These are phyloP conservation scores for Trametes punicea DNA, from an alignment of 768 basidiomycete species.

Conservation along the genomic window DNA sequence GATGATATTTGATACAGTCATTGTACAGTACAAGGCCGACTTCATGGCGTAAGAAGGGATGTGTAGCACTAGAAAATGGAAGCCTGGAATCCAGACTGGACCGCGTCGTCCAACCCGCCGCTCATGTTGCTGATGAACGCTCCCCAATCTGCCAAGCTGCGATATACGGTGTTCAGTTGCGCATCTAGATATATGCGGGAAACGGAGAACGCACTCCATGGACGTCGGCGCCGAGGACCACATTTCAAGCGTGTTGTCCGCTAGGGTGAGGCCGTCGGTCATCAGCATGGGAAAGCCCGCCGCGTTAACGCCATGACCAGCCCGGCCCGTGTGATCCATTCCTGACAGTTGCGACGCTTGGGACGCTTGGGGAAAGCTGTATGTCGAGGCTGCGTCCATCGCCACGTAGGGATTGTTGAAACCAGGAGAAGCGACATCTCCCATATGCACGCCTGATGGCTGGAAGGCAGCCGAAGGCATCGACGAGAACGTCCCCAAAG, in stretches of 20 bases:
- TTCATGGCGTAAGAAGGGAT: too few relatives aligned
- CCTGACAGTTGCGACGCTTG: too few relatives aligned
- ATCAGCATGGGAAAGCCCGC: not conserved
- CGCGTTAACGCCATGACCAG: constrained; percentile 21
- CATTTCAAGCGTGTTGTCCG: constrained; percentile 48
- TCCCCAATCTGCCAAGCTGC: constrained; percentile 40
- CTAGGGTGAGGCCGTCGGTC: constrained; percentile 23
- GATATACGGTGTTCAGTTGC: not conserved
- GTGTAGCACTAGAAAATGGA: too few relatives aligned
- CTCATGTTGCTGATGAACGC: constrained; percentile 35
- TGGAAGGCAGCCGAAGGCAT: not conserved
- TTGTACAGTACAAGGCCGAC: too few relatives aligned
- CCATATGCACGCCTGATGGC: not conserved
- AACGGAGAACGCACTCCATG: constrained; percentile 46
- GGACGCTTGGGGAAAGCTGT: too few relatives aligned
- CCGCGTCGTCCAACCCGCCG: constrained; percentile 18
- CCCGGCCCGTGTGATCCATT: not conserved
- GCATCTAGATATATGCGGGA: not conserved
- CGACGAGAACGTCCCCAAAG: not conserved
- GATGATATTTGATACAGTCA: not conserved
- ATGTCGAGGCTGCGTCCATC: not conserved
- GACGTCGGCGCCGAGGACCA: constrained; percentile 59
- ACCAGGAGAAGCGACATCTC: not conserved
- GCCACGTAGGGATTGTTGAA: not conserved
- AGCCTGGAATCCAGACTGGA: too few relatives aligned